Percentiles rank a stretch among this genome's conserved stretches.
These are phyloP conservation scores for Amanita phalloides DNA, from an alignment of 768 basidiomycete species.

Conservation along the genomic window DNA sequence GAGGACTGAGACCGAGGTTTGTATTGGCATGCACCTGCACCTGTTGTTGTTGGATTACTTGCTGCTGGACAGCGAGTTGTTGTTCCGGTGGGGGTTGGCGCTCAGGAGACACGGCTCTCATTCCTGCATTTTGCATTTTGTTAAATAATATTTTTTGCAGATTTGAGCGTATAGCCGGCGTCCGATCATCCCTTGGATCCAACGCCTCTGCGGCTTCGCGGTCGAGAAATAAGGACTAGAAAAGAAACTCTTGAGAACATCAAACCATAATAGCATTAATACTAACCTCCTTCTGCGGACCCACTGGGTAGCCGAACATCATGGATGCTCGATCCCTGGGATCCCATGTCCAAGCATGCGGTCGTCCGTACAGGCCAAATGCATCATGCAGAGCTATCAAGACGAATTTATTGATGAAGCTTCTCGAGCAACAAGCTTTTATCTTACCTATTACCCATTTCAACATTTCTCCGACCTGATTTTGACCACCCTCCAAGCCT, in stretches of 20 bases:
- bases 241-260: conserved; percentile 5
- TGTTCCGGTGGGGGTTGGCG: not conserved
- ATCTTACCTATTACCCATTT: conserved; percentile 80
- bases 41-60: conserved; percentile 7
- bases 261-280: conserved; percentile 1
- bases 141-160: conserved; percentile 53
- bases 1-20: conserved; percentile 22
- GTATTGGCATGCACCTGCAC: conserved; percentile 1
- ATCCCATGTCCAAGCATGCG: conserved; percentile 82
- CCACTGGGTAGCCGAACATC: conserved; percentile 94
- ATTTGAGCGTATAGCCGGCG: conserved; percentile 53
- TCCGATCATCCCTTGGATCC: conserved; percentile 71
- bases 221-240: conserved; percentile 77
- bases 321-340: conserved; percentile 70
- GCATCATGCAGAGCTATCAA: conserved; percentile 68
- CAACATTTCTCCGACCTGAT: conserved; percentile 73
- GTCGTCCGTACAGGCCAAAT: conserved; percentile 84
- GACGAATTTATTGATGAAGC: not conserved
- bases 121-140: conserved; percentile 41
- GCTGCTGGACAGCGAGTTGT: not conserved
- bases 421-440: not conserved
- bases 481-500: conserved; percentile 54
- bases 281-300: conserved; percentile 72
- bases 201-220: conserved; percentile 71
- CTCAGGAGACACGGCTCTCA: conserved; percentile 7